Conservation (phyloP, 805 yeast genomes). For the Metschnikowia picachoensis region DNA sequence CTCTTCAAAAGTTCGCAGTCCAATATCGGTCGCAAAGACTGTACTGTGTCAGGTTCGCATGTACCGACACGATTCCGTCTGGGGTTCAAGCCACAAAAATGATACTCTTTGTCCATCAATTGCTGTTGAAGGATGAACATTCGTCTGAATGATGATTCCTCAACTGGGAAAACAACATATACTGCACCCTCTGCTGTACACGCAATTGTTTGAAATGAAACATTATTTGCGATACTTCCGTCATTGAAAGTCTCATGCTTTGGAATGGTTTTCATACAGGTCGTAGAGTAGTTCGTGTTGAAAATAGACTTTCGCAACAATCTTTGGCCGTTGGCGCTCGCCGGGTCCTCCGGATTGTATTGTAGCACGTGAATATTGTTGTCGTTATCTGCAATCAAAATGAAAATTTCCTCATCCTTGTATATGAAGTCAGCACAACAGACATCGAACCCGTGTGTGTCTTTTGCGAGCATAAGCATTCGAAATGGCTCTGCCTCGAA, state of each 20-base stretch:
- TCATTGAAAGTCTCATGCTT: slow-evolving; percentile 34
- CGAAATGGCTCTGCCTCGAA: slow-evolving; percentile 95
- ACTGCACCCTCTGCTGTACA: slow-evolving; percentile 78
- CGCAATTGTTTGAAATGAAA: slow-evolving; percentile 61
- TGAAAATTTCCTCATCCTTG: slow-evolving; percentile 62
- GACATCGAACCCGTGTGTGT: slow-evolving; percentile 58
- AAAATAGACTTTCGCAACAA: slow-evolving; percentile 69
- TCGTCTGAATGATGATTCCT: slow-evolving; percentile 73
- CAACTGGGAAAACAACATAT: slow-evolving; percentile 66
- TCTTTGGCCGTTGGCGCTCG: slow-evolving; percentile 74
- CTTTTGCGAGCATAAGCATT: slow-evolving; percentile 74
- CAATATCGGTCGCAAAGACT: slow-evolving; percentile 56
- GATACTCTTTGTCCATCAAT: slow-evolving; percentile 69
- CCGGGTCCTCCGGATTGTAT: slow-evolving; percentile 90
- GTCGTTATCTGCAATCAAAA: slow-evolving; percentile 66
- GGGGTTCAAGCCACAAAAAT: slow-evolving; percentile 79
- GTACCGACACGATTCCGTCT: slow-evolving; percentile 55
- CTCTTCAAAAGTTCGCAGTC: slow-evolving; percentile 56
- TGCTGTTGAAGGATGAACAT: slow-evolving; percentile 86
- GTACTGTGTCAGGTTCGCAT: slow-evolving; percentile 29
- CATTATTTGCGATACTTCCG: slow-evolving; percentile 23
- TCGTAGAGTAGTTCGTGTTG: slow-evolving; percentile 59
- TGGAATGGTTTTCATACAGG: slow-evolving; percentile 48
- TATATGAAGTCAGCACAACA: slow-evolving; percentile 73
- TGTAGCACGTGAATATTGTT: slow-evolving; percentile 67